These are phyloP conservation scores for Eremochloa ophiuroides DNA, from an alignment of 176 grass and related monocot species.

Conservation along the genomic window DNA sequence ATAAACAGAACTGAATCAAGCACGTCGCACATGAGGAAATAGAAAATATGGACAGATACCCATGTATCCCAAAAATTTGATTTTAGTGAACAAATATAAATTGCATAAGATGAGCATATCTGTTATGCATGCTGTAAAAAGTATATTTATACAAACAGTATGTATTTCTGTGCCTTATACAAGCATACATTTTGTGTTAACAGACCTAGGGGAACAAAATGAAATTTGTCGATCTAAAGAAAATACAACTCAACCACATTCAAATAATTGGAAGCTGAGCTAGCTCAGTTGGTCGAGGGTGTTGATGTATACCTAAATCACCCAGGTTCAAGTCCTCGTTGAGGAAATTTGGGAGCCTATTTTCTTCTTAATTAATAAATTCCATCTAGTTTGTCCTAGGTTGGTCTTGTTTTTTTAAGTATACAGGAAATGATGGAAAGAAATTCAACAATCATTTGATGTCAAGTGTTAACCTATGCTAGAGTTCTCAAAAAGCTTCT, in stretches of 20 bases:
- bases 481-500: conserved; percentile 73
- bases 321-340: neutral
- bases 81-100: neutral
- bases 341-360: neutral
- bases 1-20: neutral
- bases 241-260: neutral
- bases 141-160: neutral
- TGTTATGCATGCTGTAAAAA: neutral
- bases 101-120: neutral
- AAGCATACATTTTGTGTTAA: neutral
- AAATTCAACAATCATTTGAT: neutral
- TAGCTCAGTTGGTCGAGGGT: neutral
- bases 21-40: neutral
- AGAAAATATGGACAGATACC: neutral
- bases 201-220: neutral
- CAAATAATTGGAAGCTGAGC: neutral
- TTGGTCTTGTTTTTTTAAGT: neutral
- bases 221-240: neutral
- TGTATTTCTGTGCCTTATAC: neutral
- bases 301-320: neutral
- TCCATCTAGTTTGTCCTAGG: neutral
- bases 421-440: neutral
- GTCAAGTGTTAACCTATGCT: conserved; percentile 42
- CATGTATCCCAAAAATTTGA: neutral
- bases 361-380: neutral